phyloP scores from a whole-genome alignment of 2,329 filamentous ascomycete species.

The Ambrosiella cleistominuta region DNA sequence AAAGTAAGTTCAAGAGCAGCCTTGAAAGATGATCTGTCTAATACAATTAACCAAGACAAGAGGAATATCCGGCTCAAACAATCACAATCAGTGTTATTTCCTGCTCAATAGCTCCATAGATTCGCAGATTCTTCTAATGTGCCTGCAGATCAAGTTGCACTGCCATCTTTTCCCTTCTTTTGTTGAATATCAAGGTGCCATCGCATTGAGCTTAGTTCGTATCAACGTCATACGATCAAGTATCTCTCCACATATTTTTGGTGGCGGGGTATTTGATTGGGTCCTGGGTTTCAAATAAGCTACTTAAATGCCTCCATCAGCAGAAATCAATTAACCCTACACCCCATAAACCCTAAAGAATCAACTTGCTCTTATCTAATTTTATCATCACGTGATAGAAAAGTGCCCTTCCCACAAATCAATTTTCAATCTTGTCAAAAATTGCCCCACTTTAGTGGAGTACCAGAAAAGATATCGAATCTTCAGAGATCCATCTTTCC shows the following conservation, averaged over 20 bases:
- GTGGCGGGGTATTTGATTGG: not conserved
- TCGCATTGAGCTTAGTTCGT: not conserved
- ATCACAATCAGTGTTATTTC: not conserved
- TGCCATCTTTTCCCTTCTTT: conserved; percentile 6
- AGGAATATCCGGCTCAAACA: not conserved
- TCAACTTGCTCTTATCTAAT: too few relatives aligned
- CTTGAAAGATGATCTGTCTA: not conserved
- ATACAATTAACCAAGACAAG: not conserved
- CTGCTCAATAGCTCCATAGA: not conserved
- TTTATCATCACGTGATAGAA: too few relatives aligned
- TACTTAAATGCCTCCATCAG: too few relatives aligned
- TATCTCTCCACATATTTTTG: not conserved
- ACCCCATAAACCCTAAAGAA: too few relatives aligned
- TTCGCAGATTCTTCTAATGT: not conserved
- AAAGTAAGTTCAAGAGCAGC: not conserved
- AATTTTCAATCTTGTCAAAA: too few relatives aligned
- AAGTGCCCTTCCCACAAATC: too few relatives aligned
- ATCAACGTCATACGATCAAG: not conserved
- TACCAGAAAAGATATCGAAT: too few relatives aligned
- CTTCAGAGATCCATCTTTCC: too few relatives aligned
- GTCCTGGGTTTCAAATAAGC: not conserved
- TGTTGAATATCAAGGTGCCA: not conserved
- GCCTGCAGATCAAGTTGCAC: conserved; percentile 12
- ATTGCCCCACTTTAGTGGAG: too few relatives aligned
- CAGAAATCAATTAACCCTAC: too few relatives aligned